phyloP scores from a whole-genome alignment of 2,329 filamentous ascomycete species.

The Arthroderma sp. region DNA sequence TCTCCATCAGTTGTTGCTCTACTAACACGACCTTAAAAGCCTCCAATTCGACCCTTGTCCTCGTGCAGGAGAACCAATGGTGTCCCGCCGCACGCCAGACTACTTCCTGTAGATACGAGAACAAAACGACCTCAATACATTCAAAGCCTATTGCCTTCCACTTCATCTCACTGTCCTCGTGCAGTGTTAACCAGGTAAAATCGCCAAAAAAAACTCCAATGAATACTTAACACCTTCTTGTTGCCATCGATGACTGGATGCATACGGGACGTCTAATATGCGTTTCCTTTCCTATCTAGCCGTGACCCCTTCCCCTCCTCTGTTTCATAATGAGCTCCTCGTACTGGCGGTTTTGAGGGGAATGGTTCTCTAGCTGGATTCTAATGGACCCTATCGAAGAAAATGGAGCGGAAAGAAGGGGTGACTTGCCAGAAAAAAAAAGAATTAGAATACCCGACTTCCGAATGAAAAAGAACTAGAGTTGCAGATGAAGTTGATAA shows the following conservation, averaged over 20 bases:
- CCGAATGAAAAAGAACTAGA: constrained; percentile 1
- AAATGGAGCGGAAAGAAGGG: background rate
- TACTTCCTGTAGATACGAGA: constrained; percentile 71
- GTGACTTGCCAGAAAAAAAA: background rate
- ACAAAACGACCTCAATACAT: constrained; percentile 1
- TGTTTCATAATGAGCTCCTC: background rate
- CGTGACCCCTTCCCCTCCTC: background rate
- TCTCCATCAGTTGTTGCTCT: background rate
- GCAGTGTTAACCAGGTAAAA: background rate
- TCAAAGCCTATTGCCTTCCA: background rate
- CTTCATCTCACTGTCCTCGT: background rate
- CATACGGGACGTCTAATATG: background rate
- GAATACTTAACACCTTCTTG: background rate
- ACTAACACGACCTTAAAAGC: constrained; percentile 40
- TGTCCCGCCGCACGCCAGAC: constrained; percentile 90
- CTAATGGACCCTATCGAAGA: background rate
- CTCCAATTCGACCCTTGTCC: constrained; percentile 98
- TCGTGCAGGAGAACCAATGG: constrained; percentile 94
- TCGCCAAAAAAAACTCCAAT: background rate
- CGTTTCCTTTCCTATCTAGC: background rate
- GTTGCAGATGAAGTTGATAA: background rate
- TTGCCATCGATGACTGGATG: background rate
- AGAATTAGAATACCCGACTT: background rate
- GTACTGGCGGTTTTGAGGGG: background rate
- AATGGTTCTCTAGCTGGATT: background rate